Base-by-base conservation (phyloP, 371 early-diverging fungal genomes). In the Chytridium lagenaria region DNA sequence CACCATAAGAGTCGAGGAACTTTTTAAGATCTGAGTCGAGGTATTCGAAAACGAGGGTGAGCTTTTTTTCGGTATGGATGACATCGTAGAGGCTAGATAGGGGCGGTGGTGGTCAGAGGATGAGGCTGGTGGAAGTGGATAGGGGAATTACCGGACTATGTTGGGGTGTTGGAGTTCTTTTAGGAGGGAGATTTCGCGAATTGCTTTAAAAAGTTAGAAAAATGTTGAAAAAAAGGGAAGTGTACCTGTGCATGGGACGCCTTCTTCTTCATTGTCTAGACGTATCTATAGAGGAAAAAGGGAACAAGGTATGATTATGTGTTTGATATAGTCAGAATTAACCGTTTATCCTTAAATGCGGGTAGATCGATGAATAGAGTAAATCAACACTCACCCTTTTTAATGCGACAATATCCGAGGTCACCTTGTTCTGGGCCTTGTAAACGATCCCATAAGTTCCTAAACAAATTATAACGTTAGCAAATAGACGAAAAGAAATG, bases 381-480 rank as follows among this genome's bases (percentile, higher is more conserved):
- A 7, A 31, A 12, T 15, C 3, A 28, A 3, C 59, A 68, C 92
- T 87, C 50, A 99, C 98, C 83, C 99, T 95, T 83, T 99, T 99
- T 34, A 99, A 83, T 0, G 99, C 99, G 7, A 99, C 98, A 28
- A 96, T 90, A 68, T 94, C 94, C 37, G 93, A 93, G 40, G 92
- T 93, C 16, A 88, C 84, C 77, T 90, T 90, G 73, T 92, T 92
- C 84, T 92, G 90, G 69, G 98, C 99, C 86, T 97, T 98, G 88
- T 92, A 98, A 23, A 99, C 99, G 16, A 94, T 95, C 22, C 98
- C 99, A 78, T 99, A 99, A 26, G 99, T 98, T 38, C 99, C 99
- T 78, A n/a, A n/a, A n/a, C n/a, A n/a, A n/a, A n/a, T n/a, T n/a
- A n/a, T 52, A 57, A 30, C 38, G n/a, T 64, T n/a, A 30, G 23